phyloP scores from a whole-genome alignment of 371 early-diverging fungal genomes.

The Chytridium lagenaria region DNA sequence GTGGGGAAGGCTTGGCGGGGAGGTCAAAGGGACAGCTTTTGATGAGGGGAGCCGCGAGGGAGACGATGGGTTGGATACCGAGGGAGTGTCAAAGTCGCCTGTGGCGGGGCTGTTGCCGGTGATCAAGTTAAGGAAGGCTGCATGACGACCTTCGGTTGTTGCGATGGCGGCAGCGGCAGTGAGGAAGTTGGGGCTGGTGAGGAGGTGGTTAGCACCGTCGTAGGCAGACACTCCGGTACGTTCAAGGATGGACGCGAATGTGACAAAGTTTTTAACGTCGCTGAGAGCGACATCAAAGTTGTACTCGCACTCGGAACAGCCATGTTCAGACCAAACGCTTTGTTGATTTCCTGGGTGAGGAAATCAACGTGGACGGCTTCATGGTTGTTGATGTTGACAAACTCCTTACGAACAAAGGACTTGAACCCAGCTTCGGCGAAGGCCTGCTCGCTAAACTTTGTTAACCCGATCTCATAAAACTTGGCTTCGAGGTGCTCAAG shows the following conservation, averaged over 20 bases:
- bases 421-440: slow-evolving; percentile 48
- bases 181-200: slow-evolving; percentile 35
- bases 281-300: slow-evolving; percentile 45
- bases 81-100: slow-evolving; percentile 45
- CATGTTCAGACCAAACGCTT: slow-evolving; percentile 32
- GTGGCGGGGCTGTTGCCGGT: slow-evolving; percentile 32
- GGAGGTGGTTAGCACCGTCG: slow-evolving; percentile 45
- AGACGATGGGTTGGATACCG: slow-evolving; percentile 36
- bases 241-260: slow-evolving; percentile 52
- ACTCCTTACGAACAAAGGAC: slow-evolving; percentile 36
- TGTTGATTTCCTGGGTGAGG: slow-evolving; percentile 41
- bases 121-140: too few relatives aligned
- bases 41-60: slow-evolving; percentile 47
- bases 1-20: slow-evolving; percentile 41
- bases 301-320: slow-evolving; percentile 53
- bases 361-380: slow-evolving; percentile 49
- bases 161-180: slow-evolving; percentile 50
- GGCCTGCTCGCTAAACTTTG: slow-evolving; percentile 40
- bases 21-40: slow-evolving; percentile 36
- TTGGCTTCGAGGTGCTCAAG: slow-evolving; percentile 35
- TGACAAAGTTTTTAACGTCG: slow-evolving; percentile 44
- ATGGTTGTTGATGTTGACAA: slow-evolving; percentile 44
- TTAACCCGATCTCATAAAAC: slow-evolving; percentile 45
- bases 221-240: slow-evolving; percentile 56
- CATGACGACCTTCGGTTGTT: slow-evolving; percentile 50